Percentiles rank a stretch among this genome's conserved stretches.
phyloP scores from a whole-genome alignment of 2,329 filamentous ascomycete genomes.

The Coleophoma eucalyptorum region DNA sequence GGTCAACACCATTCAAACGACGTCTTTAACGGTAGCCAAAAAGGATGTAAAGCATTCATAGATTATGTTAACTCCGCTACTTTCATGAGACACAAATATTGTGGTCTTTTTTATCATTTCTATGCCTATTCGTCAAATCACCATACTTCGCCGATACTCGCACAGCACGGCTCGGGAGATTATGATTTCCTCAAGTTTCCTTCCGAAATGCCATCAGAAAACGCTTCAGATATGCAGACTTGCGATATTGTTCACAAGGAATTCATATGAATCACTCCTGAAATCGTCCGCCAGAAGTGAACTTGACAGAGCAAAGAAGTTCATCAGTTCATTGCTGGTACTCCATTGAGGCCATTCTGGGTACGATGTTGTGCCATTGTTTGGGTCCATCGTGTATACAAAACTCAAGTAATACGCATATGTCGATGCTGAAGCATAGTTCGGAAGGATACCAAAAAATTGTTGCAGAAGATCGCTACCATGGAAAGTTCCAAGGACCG shows the following conservation, averaged over 20 bases:
- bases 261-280: constrained; percentile 37
- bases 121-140: too few relatives aligned
- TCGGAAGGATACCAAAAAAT: constrained; percentile 39
- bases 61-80: too few relatives aligned
- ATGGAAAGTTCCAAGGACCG: constrained; percentile 74
- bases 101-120: too few relatives aligned
- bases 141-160: too few relatives aligned
- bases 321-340: constrained; percentile 43
- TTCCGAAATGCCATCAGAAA: too few relatives aligned
- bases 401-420: constrained; percentile 73
- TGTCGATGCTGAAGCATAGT: constrained; percentile 49
- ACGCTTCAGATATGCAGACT: constrained; percentile 14
- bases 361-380: constrained; percentile 41
- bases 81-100: too few relatives aligned
- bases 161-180: too few relatives aligned
- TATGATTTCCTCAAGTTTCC: too few relatives aligned
- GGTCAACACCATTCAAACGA: constrained; percentile 38
- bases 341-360: constrained; percentile 51
- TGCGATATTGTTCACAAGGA: constrained; percentile 27
- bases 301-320: constrained; percentile 36
- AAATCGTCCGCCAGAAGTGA: constrained; percentile 44
- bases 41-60: too few relatives aligned
- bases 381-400: constrained; percentile 67
- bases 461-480: constrained; percentile 65
- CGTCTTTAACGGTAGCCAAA: constrained; percentile 10